Percentiles rank a stretch among this genome's conserved stretches.
Conservation (phyloP, 1,139 yeast species). For the Candida tropicalis region DNA sequence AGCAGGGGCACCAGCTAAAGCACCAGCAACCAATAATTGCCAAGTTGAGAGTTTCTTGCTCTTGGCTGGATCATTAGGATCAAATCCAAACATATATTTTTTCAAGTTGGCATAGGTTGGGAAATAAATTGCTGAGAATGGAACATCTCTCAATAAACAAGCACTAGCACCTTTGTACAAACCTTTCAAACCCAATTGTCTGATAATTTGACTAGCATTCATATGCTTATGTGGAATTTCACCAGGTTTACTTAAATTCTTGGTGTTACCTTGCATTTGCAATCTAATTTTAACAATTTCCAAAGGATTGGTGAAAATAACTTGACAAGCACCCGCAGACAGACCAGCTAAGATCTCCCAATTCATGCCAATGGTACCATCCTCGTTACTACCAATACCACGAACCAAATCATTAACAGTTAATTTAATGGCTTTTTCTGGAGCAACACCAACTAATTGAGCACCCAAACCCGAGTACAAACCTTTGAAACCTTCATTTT, state of each 20-base stretch:
- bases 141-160: slow-evolving; percentile 92
- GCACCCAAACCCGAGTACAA: slow-evolving; percentile 93
- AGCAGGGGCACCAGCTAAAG: slow-evolving; percentile 97
- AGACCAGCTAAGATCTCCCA: slow-evolving; percentile 90
- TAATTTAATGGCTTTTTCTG: slow-evolving; percentile 95
- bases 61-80: slow-evolving; percentile 59
- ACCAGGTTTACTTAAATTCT: slow-evolving; percentile 37
- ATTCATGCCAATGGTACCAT: slow-evolving; percentile 61
- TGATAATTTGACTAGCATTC: slow-evolving; percentile 74
- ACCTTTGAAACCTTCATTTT: slow-evolving; percentile 83
- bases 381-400: slow-evolving; percentile 60
- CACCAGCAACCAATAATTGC: slow-evolving; percentile 88
- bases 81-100: slow-evolving; percentile 78
- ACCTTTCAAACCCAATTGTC: slow-evolving; percentile 80
- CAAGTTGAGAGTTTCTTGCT: slow-evolving; percentile 65
- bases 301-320: slow-evolving; percentile 91
- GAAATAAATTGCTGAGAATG: slow-evolving; percentile 96
- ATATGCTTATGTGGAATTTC: slow-evolving; percentile 50
- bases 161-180: slow-evolving; percentile 92
- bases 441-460: slow-evolving; percentile 95
- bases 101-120: slow-evolving; percentile 96
- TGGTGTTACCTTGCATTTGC: slow-evolving; percentile 87
- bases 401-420: slow-evolving; percentile 92
- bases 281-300: slow-evolving; percentile 95
- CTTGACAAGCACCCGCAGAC: slow-evolving; percentile 96